Conservation (phyloP, 2,329 filamentous ascomycete genomes). For the Drechslerella dactyloides region DNA sequence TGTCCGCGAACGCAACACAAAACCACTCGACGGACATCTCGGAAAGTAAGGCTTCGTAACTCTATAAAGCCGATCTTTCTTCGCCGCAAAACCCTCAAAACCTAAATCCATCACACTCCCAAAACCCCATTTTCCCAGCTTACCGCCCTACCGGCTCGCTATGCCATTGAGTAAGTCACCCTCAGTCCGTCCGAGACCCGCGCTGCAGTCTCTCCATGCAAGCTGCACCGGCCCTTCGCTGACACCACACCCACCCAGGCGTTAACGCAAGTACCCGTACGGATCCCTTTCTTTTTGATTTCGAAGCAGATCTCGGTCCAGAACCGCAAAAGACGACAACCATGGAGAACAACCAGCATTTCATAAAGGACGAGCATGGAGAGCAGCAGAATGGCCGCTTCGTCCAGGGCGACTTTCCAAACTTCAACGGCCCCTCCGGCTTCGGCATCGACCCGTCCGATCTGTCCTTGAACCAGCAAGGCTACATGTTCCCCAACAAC, state of each 20-base stretch:
- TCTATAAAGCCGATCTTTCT: slow-evolving; percentile 35
- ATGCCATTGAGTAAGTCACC: slow-evolving; percentile 51
- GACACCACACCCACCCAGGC: slow-evolving; percentile 15
- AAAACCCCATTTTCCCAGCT: slow-evolving; percentile 30
- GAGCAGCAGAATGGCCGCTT: slow-evolving; percentile 59
- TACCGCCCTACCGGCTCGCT: slow-evolving; percentile 50
- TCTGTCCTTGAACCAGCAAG: slow-evolving; percentile 67
- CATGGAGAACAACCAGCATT: slow-evolving; percentile 60
- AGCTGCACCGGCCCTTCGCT: slow-evolving; percentile 3
- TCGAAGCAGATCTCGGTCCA: slow-evolving; percentile 51
- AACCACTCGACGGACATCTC: slow-evolving; percentile 16
- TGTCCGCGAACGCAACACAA: slow-evolving; percentile 24
- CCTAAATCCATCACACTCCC: slow-evolving; percentile 17
- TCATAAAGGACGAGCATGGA: slow-evolving; percentile 64
- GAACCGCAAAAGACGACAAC: slow-evolving; percentile 55
- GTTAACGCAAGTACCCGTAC: slow-evolving; percentile 51
- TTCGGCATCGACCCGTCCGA: slow-evolving; percentile 80
- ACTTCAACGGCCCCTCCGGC: slow-evolving; percentile 46
- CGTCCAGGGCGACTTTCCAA: slow-evolving; percentile 55
- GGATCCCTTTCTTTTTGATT: slow-evolving; percentile 52
- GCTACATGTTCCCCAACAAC: slow-evolving; percentile 63
- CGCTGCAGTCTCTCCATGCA: neutral
- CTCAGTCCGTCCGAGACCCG: neutral
- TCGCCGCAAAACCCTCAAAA: slow-evolving; percentile 12
- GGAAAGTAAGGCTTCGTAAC: slow-evolving; percentile 30